phyloP scores from a whole-genome alignment of 1,284 basidiomycete genomes.

The Erythrobasidium hasegawianum region DNA sequence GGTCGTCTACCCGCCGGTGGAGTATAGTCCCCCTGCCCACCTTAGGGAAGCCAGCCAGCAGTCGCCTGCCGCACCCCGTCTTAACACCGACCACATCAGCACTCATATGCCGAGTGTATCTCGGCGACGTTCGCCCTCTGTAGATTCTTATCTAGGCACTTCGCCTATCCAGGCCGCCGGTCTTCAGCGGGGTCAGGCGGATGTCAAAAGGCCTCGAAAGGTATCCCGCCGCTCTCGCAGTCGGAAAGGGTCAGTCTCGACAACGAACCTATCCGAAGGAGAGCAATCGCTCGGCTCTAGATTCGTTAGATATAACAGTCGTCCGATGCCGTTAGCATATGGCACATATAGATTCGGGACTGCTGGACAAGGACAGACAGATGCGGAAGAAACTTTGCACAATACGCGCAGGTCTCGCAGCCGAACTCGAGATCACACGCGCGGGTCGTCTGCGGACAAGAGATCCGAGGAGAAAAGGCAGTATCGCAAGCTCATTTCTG shows the following conservation, averaged over 20 bases:
- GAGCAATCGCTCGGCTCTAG: constrained; percentile 12
- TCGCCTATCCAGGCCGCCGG: not conserved
- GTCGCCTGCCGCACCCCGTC: too few species aligned
- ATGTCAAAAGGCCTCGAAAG: not conserved
- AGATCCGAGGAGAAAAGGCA: constrained; percentile 16
- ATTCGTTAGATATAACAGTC: constrained; percentile 17
- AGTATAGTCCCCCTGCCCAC: not conserved
- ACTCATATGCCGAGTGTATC: not conserved
- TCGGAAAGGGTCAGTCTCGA: constrained; percentile 13
- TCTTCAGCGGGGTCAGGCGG: not conserved
- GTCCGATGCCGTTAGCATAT: not conserved
- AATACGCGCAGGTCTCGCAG: not conserved
- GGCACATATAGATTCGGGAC: constrained; percentile 21
- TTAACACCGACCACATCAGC: not conserved
- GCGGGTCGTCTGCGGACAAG: constrained; percentile 12
- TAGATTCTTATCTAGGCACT: constrained; percentile 7
- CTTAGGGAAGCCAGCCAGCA: too few species aligned
- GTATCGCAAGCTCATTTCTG: constrained; percentile 24
- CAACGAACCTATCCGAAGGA: constrained; percentile 10
- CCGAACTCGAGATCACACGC: not conserved
- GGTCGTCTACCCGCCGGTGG: not conserved
- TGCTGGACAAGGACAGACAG: not conserved
- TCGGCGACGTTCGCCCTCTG: constrained; percentile 17
- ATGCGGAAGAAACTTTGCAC: not conserved
- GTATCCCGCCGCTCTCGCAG: constrained; percentile 3